Percentiles rank a stretch among this genome's conserved stretches.
Conservation (phyloP, 1,284 basidiomycete genomes). For the Fistulina hepatica region DNA sequence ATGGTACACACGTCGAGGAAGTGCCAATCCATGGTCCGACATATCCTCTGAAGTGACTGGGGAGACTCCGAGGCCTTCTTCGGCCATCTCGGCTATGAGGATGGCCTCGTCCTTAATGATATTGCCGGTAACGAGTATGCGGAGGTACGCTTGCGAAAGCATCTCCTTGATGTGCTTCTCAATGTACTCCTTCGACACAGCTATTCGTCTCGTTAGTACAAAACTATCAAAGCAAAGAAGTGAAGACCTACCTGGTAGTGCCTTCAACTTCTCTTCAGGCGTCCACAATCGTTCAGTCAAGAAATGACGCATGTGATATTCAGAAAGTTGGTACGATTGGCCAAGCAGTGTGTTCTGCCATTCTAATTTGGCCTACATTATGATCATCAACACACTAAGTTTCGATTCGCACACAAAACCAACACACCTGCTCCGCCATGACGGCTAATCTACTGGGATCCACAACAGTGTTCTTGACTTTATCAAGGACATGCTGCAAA, state of each 20-base stretch:
- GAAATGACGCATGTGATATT: conserved; percentile 69
- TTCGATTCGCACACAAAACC: conserved; percentile 13
- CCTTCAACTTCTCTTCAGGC: conserved; percentile 68
- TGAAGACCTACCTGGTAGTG: conserved; percentile 57
- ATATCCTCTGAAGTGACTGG: conserved; percentile 45
- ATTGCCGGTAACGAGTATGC: conserved; percentile 82
- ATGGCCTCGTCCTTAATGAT: conserved; percentile 75
- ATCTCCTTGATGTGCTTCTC: conserved; percentile 55
- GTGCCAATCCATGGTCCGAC: conserved; percentile 52
- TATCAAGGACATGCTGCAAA: conserved; percentile 65
- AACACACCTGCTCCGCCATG: conserved; percentile 79
- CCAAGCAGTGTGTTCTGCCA: conserved; percentile 85
- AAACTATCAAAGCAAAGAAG: conserved; percentile 6
- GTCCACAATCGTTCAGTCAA: conserved; percentile 72
- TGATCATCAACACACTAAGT: conserved; percentile 6
- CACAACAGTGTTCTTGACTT: conserved; percentile 59
- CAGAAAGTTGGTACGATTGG: conserved; percentile 75
- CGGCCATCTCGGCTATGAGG: conserved; percentile 60
- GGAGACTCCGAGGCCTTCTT: conserved; percentile 53
- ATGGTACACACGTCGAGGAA: conserved; percentile 47
- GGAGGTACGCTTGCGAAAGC: conserved; percentile 60
- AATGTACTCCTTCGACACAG: conserved; percentile 64
- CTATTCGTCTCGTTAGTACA: conserved; percentile 25
- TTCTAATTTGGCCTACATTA: conserved; percentile 48
- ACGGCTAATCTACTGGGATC: conserved; percentile 68